Evolutionary conservation across 192 early-diverging fungal genomes (phyloP).

Genomic region (Coemansia sp.): DNA sequence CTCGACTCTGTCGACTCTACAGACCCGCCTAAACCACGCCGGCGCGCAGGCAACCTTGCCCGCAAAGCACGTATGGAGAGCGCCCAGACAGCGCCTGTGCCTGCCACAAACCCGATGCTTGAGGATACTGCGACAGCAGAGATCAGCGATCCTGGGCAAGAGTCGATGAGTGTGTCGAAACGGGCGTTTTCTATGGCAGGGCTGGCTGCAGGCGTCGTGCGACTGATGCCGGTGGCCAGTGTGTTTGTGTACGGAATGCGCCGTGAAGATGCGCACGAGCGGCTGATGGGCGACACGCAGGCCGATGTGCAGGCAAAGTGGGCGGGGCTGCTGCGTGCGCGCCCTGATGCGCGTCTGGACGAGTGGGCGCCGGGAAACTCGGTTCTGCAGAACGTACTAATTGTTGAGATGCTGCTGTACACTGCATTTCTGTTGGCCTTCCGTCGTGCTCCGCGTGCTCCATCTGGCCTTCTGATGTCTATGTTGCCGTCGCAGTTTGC

Average conservation of each 20-base stretch:
- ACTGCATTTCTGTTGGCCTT: not conserved
- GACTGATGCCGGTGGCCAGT: slow-evolving; percentile 24
- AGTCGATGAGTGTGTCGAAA: not conserved
- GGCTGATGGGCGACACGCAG: slow-evolving; percentile 29
- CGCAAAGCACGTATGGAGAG: slow-evolving; percentile 42
- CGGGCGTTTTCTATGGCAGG: slow-evolving; percentile 39
- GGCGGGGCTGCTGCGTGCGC: slow-evolving; percentile 25
- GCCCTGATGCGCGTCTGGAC: slow-evolving; percentile 37
- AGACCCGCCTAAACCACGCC: slow-evolving; percentile 14
- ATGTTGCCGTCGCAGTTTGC: slow-evolving; percentile 17
- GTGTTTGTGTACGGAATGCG: slow-evolving; percentile 40
- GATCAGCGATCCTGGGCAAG: slow-evolving; percentile 29
- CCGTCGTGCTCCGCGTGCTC: not conserved
- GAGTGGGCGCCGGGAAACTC: slow-evolving; percentile 39
- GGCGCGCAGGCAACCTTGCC: slow-evolving; percentile 45
- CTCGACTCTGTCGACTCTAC: slow-evolving; percentile 10
- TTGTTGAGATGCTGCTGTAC: slow-evolving; percentile 33
- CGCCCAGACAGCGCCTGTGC: not conserved
- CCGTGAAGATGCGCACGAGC: slow-evolving; percentile 38
- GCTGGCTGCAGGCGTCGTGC: slow-evolving; percentile 25
- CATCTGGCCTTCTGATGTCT: slow-evolving; percentile 12
- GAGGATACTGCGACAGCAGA: slow-evolving; percentile 23
- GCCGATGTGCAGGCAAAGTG: slow-evolving; percentile 36
- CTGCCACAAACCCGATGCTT: not conserved
- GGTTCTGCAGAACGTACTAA: slow-evolving; percentile 34